Evolutionary conservation across 257 asterid species (phyloP).

Genomic region (Petunia secreta): DNA sequence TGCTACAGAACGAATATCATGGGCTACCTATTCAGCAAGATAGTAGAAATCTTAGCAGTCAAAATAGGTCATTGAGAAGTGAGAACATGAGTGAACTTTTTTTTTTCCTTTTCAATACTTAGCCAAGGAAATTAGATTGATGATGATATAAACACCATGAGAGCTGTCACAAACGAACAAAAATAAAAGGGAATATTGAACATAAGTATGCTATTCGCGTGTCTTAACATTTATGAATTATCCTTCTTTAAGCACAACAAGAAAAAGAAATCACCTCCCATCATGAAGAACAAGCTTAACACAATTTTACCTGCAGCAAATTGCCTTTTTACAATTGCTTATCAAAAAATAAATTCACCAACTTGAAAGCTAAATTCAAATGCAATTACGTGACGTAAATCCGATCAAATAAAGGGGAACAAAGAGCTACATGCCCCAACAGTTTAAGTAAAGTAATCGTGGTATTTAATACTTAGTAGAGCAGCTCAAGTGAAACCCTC

Average conservation of each 20-base stretch:
- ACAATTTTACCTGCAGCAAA: background rate
- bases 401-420: background rate
- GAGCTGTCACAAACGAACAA: conserved; percentile 3
- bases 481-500: conserved; percentile 9
- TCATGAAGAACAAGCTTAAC: conserved; percentile 3
- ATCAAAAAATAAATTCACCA: background rate
- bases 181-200: background rate
- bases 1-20: conserved; percentile 7
- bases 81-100: background rate
- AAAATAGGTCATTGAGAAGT: conserved; percentile 2
- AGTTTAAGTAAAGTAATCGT: background rate
- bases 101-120: background rate
- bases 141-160: conserved; percentile 15
- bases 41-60: conserved; percentile 13
- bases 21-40: background rate
- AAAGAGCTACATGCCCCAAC: background rate
- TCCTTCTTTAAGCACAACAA: background rate
- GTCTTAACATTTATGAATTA: background rate
- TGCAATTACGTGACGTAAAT: conserved; percentile 3
- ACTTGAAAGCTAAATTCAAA: conserved; percentile 6
- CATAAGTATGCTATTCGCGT: background rate
- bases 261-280: conserved; percentile 8
- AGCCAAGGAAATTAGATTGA: background rate
- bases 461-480: background rate
- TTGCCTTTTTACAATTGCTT: conserved; percentile 7